Evolutionary conservation across 1,139 yeast genomes (phyloP), one percentile per base, ranked within the genome.

Genomic region (Yamadazyma oceani): DNA sequence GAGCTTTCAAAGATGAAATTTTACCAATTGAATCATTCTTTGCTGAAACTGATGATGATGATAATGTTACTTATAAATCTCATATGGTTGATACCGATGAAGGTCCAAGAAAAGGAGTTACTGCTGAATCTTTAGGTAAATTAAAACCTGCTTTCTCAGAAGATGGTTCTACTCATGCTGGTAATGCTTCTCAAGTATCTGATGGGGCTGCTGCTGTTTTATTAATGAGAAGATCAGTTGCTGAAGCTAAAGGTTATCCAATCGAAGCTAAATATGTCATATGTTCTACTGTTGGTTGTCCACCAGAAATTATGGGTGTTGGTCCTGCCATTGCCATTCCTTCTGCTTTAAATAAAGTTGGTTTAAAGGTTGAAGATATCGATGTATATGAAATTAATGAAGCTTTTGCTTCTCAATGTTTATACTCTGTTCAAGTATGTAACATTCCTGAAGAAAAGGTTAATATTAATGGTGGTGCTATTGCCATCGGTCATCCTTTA

Each of bases 281-380:
- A 52, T 80, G 87, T 58, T 75, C 80, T 42, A 66, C 82, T 35
- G 90, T 83, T 40, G 96, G 97, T 58, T 96, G 90, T 34, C 96
- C 97, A 43, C 97, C 97, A 27, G 95, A 87, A 66, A 80, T 89
- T 46, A 90, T 90, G 97, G 97, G 97, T 46, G 80, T 90, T 54
- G 97, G 97, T 38, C 97, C 97, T 43, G 96, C 95, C 24, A 79
- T 78, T 51, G 97, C 97, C 45, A 88, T 90, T 53, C 97, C 97
- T 45, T 77, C 75, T 43, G 83, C 86, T 14, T 76, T 90, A 54
- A 68, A 77, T 58, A 79, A 78, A 56, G 64, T 82, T 31, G 85
- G 85, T 23, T 63, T 90, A 48, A 66, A 73, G 14, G 70, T 76
- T 27, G 73, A 75, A 36, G 96, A 89, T 51, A 67, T 90, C 42